Evolutionary conservation across 495 filamentous ascomycete genomes (phyloP).

Genomic region (Lepraria neglecta): DNA sequence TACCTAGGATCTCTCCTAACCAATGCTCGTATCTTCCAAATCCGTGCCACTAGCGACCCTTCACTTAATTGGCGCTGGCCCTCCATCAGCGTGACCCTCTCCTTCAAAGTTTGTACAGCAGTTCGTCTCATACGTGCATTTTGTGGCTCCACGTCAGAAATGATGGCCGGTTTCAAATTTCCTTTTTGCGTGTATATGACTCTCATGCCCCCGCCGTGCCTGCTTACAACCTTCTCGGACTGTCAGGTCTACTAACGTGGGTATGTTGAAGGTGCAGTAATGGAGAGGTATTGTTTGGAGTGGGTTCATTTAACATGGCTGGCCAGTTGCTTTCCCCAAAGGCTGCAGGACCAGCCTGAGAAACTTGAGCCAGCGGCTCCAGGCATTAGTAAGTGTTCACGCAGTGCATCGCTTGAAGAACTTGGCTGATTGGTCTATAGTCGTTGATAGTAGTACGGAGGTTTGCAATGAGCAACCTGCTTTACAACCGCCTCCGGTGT

Average conservation of each 20-base stretch:
- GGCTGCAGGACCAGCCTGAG: conserved; percentile 23
- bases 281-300: conserved; percentile 27
- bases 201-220: not conserved
- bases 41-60: conserved; percentile 12
- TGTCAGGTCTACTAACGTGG: conserved; percentile 9
- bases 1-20: not conserved
- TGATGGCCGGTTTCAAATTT: conserved; percentile 18
- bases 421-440: conserved; percentile 11
- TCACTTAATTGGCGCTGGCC: conserved; percentile 15
- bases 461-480: conserved; percentile 47
- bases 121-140: conserved; percentile 11
- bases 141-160: conserved; percentile 18
- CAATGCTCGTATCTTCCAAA: conserved; percentile 13
- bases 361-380: conserved; percentile 19
- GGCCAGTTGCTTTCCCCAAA: conserved; percentile 28
- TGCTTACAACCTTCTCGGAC: conserved; percentile 2
- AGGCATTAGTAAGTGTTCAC: conserved; percentile 1
- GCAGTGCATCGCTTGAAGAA: not conserved
- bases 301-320: conserved; percentile 27
- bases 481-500: conserved; percentile 43
- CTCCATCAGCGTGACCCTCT: conserved; percentile 1
- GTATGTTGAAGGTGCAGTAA: conserved; percentile 19
- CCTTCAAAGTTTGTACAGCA: not conserved
- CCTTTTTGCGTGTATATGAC: conserved; percentile 10
- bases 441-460: conserved; percentile 31